Percentiles rank a stretch among this genome's conserved stretches.
These are phyloP conservation scores for Fennellomyces sp. DNA, from an alignment of 371 early-diverging fungal species.

Conservation along the genomic window DNA sequence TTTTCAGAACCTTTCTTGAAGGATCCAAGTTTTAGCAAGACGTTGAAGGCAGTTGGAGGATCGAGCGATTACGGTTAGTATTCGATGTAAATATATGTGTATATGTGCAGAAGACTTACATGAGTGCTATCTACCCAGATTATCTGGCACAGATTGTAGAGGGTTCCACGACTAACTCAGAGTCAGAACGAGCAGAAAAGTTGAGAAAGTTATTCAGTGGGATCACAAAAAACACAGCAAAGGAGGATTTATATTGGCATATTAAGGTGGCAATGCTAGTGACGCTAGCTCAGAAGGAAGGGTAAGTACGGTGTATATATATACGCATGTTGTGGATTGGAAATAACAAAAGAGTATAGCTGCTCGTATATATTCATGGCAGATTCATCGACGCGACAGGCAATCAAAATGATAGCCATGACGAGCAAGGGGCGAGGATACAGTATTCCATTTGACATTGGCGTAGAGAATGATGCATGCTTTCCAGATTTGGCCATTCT, in stretches of 20 bases:
- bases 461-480: constrained; percentile 51
- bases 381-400: constrained; percentile 80
- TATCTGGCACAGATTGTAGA: constrained; percentile 21
- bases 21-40: constrained; percentile 17
- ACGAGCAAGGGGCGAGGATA: constrained; percentile 89
- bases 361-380: constrained; percentile 78
- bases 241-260: constrained; percentile 62
- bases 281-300: constrained; percentile 37
- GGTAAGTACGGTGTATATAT: constrained; percentile 22
- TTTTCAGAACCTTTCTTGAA: constrained; percentile 28
- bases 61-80: constrained; percentile 11
- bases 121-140: constrained; percentile 15
- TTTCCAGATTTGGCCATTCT: constrained; percentile 56
- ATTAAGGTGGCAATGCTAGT: constrained; percentile 63
- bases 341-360: constrained; percentile 17
- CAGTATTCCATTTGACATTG: constrained; percentile 78
- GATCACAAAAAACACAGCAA: constrained; percentile 56
- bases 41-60: constrained; percentile 21
- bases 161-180: constrained; percentile 9
- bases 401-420: constrained; percentile 76
- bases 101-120: not conserved
- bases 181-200: constrained; percentile 15
- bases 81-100: not conserved
- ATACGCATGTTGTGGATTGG: too few species aligned
- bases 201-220: constrained; percentile 33